These are phyloP conservation scores for Stevia rebaudiana DNA, from an alignment of 140 eudicot species.

Conservation along the genomic window DNA sequence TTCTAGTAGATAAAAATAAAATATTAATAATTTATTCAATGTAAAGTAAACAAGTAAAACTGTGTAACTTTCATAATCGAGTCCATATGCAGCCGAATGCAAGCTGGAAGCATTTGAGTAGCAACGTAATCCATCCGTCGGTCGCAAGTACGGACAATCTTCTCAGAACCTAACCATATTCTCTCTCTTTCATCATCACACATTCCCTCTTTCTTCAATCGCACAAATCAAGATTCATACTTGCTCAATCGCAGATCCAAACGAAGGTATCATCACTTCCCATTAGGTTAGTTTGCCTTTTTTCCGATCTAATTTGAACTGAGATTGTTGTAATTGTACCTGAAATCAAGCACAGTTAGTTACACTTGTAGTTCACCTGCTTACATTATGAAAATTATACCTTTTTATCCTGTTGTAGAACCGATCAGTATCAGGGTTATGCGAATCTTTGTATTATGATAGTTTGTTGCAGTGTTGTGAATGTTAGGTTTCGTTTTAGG, in stretches of 20 bases:
- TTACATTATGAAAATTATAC: slow-evolving; percentile 1
- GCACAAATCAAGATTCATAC: slow-evolving; percentile 24
- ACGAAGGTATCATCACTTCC: slow-evolving; percentile 8
- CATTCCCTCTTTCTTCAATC: slow-evolving; percentile 26
- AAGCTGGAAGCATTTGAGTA: slow-evolving; percentile 4
- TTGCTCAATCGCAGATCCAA: slow-evolving; percentile 32
- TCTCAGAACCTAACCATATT: slow-evolving; percentile 6
- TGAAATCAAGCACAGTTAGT: slow-evolving; percentile 1
- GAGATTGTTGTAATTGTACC: slow-evolving; percentile 3
- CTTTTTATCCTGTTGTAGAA: background rate
- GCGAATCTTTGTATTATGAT: background rate
- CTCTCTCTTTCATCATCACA: slow-evolving; percentile 31
- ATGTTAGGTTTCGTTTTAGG: slow-evolving; percentile 10
- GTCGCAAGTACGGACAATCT: slow-evolving; percentile 33
- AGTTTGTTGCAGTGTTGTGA: slow-evolving; percentile 15
- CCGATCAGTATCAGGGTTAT: background rate
- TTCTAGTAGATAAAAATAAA: too few species aligned
- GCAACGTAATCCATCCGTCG: slow-evolving; percentile 27
- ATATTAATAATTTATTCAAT: too few species aligned
- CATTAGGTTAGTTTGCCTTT: background rate
- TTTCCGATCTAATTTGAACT: slow-evolving; percentile 20
- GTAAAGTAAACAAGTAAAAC: background rate
- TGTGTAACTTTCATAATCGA: background rate
- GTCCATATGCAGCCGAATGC: background rate
- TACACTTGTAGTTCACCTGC: slow-evolving; percentile 5